These are phyloP conservation scores for Kodamaea sagamina DNA, from an alignment of 805 yeast genomes.

Conservation along the genomic window DNA sequence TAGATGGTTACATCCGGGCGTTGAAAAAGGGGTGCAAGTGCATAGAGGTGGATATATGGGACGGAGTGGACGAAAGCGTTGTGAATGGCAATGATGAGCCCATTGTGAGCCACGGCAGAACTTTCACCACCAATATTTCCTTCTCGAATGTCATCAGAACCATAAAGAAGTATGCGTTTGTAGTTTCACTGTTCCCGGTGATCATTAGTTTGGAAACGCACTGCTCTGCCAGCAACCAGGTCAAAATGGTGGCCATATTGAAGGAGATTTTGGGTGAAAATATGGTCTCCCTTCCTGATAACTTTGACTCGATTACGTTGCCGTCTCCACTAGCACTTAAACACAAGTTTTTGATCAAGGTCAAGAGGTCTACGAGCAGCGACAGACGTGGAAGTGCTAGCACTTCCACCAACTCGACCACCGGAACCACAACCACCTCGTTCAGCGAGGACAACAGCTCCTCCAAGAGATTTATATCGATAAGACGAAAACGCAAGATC, in stretches of 20 bases:
- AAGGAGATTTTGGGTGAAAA: conserved; percentile 59
- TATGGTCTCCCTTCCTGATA: conserved; percentile 34
- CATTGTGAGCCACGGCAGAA: conserved; percentile 84
- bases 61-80: conserved; percentile 48
- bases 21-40: conserved; percentile 92
- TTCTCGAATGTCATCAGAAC: conserved; percentile 69
- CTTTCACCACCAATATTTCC: conserved; percentile 75
- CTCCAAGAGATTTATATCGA: conserved; percentile 21
- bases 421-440: conserved; percentile 40
- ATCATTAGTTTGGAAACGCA: conserved; percentile 84
- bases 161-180: conserved; percentile 82
- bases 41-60: conserved; percentile 96
- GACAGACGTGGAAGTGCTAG: conserved; percentile 22
- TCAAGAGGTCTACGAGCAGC: conserved; percentile 54
- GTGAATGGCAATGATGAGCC: conserved; percentile 45
- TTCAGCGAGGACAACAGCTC: conserved; percentile 41
- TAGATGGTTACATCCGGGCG: conserved; percentile 85
- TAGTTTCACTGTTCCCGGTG: conserved; percentile 82
- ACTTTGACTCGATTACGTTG: conserved; percentile 32
- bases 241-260: conserved; percentile 54
- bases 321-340: conserved; percentile 78
- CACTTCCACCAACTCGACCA: conserved; percentile 27
- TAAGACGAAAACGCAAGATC: conserved; percentile 25
- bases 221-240: conserved; percentile 70
- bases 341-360: conserved; percentile 74